Evolutionary conservation across 2,329 filamentous ascomycete species (phyloP), one percentile per base, ranked within the genome.

Genomic region (Arthroderma sp.): DNA sequence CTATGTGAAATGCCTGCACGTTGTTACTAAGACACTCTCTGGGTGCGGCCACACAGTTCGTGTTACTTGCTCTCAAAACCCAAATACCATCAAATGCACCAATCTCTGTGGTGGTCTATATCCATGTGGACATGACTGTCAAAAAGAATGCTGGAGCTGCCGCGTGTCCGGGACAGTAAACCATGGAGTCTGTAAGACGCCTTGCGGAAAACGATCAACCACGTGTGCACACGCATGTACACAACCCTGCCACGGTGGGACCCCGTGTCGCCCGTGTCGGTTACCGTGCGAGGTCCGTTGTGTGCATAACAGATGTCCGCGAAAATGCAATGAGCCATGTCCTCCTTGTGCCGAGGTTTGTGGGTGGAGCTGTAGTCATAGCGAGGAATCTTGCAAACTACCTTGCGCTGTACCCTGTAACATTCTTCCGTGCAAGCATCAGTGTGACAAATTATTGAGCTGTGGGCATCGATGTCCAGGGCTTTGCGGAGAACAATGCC

Each of bases 331-430:
- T 27, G 72, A 83, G 52, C 71, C 77, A 1, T 84, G 80, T 52
- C 57, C 63, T 2, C 79, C 78, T 0, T 83, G 80, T 51, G 71
- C 72, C 0, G 72, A 77, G 49, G 50, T 55, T 1, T 83, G 79
- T 50, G 58, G 66, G 0, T 80, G 73, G 30, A 53, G 53, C 3
- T 83, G 78, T 49, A 65, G 67, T 5, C 80, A 83, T 52, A 61
- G 54, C 22, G 29, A 43, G 1, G 15, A 22, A 22, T 22, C 15
- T 22, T 74, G 70, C 43, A 59, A 58, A 0, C 68, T 77, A 66
- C 75, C 75, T 11, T 85, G 81, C 49, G 77, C 78, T 0, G 80
- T 74, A 0, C 80, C 81, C 0, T 86, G 81, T 55, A 67, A 82
- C 50, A 72, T 76, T 61, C 54, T 83, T 0, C 82, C 81, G 1